Evolutionary conservation across 1,139 yeast species (phyloP), one percentile per base, ranked within the genome.

Genomic region (Taiozyma sp.): DNA sequence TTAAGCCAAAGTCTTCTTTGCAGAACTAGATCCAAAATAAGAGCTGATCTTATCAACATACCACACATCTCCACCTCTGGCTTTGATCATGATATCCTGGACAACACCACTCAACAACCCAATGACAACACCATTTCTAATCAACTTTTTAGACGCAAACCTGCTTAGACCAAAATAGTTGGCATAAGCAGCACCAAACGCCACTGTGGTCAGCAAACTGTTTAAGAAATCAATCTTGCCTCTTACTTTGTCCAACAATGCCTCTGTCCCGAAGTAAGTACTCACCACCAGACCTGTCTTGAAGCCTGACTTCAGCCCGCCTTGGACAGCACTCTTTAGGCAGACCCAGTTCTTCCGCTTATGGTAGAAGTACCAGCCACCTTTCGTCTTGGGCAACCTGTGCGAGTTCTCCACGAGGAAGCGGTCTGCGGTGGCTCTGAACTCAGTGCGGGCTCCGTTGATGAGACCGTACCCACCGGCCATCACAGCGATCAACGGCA

Each of bases 291-390:
- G 49, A 0, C 79, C 77, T 28, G 72, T 74, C 50, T 64, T 66
- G 28, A 76, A 54, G 0, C 84, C 87, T 14, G 62, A 56, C 16
- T 69, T 70, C 56, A 79, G 66, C 0, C 87, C 89, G 28, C 71
- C 71, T 49, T 79, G 73, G 43, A 87, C 67, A 0, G 87, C 89
- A 28, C 71, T 72, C 50, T 79, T 73, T 43, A 87, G 69, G 70
- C 89, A 82, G 44, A 85, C 87, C 65, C 87, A 87, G 67, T 87
- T 87, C 70, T 88, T 89, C 58, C 90, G 78, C 68, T 87, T 89
- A 68, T 89, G 96, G 68, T 90, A 89, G 65, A 86, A 87, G 65
- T 87, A 90, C 96, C 96, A 89, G 0, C 93, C 95, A 36, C 91
- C 93, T 50, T 83, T 87, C 0, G 87, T 83, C 24, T 71, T 74